phyloP scores from a whole-genome alignment of 2,329 filamentous ascomycete species.

The Sporothrix brunneoviolacea region DNA sequence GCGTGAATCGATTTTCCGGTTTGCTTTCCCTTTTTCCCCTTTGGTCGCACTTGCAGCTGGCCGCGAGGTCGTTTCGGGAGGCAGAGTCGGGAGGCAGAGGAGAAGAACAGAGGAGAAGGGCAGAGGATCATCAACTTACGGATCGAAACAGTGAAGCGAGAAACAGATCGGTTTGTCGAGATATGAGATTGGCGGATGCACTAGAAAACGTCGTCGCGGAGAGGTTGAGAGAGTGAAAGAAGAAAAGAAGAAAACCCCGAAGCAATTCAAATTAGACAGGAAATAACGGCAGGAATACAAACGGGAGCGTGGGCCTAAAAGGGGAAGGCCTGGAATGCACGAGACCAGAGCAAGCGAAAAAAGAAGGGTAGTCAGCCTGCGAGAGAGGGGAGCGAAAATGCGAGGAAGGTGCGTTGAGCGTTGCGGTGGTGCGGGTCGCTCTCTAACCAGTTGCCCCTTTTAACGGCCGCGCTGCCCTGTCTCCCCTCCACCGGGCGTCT shows the following conservation, averaged over 20 bases:
- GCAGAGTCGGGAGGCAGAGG: background rate
- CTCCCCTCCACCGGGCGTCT: background rate
- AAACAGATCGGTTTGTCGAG: too few species aligned
- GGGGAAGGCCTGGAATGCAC: slow-evolving; percentile 12
- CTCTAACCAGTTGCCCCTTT: background rate
- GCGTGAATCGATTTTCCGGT: too few species aligned
- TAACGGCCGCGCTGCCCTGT: slow-evolving; percentile 1
- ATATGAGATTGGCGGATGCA: background rate
- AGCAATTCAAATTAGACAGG: slow-evolving; percentile 7
- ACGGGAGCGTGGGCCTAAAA: slow-evolving; percentile 12
- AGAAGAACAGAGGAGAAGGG: background rate
- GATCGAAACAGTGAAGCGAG: background rate
- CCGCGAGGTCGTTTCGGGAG: background rate
- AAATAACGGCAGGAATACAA: slow-evolving; percentile 9
- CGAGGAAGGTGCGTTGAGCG: background rate
- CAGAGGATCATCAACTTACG: background rate
- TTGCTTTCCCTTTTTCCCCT: background rate
- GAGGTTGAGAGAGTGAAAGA: background rate
- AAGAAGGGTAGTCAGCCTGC: background rate
- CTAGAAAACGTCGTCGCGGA: background rate
- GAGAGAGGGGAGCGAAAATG: background rate
- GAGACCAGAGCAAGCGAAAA: slow-evolving; percentile 7
- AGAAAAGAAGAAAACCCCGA: background rate
- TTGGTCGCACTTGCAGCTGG: slow-evolving; percentile 7
- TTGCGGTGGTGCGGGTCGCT: slow-evolving; percentile 8